These are phyloP conservation scores for Hansenula lynferdii DNA, from an alignment of 1,139 yeast genomes.

Conservation along the genomic window DNA sequence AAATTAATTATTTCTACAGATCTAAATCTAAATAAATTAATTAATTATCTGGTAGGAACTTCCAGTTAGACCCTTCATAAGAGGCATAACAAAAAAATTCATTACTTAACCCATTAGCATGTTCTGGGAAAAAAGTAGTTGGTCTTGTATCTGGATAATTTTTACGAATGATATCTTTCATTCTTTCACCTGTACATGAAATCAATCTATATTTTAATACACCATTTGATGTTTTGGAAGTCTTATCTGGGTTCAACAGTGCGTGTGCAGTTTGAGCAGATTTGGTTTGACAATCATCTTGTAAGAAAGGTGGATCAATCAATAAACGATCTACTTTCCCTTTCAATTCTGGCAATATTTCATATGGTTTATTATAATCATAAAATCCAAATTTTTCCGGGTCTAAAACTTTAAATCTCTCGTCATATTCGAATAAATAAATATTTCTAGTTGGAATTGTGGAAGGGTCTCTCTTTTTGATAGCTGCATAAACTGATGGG, in stretches of 20 bases:
- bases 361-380: slow-evolving; percentile 68
- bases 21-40: not conserved
- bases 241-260: slow-evolving; percentile 40
- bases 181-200: slow-evolving; percentile 86
- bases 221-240: slow-evolving; percentile 33
- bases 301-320: slow-evolving; percentile 86
- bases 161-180: slow-evolving; percentile 54
- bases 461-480: slow-evolving; percentile 44
- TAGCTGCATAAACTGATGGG: slow-evolving; percentile 88
- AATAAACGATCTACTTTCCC: slow-evolving; percentile 69
- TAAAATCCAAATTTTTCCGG: slow-evolving; percentile 67
- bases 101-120: slow-evolving; percentile 79
- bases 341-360: slow-evolving; percentile 51
- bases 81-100: slow-evolving; percentile 85
- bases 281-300: slow-evolving; percentile 74
- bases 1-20: too few relatives aligned
- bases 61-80: slow-evolving; percentile 56
- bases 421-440: slow-evolving; percentile 74
- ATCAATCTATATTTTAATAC: slow-evolving; percentile 46
- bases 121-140: slow-evolving; percentile 73
- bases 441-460: slow-evolving; percentile 62
- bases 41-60: slow-evolving; percentile 20
- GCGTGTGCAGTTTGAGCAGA: slow-evolving; percentile 61
- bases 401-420: slow-evolving; percentile 67
- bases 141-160: slow-evolving; percentile 61